These are phyloP conservation scores for Cercophora newfieldiana DNA, from an alignment of 495 filamentous ascomycete genomes.

Conservation along the genomic window DNA sequence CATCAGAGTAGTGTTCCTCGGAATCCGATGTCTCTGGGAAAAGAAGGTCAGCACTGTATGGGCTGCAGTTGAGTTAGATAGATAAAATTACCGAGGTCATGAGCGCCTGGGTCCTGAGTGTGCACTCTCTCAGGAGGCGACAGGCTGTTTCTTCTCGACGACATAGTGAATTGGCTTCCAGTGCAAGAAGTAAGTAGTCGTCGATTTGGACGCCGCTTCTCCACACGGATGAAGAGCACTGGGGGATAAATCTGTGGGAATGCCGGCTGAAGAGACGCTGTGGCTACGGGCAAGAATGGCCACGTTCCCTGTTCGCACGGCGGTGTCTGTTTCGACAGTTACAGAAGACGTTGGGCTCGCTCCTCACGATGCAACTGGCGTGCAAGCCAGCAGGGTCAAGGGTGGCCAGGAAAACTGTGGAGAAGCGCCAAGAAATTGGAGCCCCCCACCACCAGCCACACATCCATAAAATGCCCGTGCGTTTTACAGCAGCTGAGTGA, in stretches of 20 bases:
- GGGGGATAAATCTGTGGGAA: not conserved
- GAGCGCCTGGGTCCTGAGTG: conserved; percentile 77
- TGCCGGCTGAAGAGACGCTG: not conserved
- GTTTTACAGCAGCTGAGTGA: conserved; percentile 3
- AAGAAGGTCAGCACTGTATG: conserved; percentile 15
- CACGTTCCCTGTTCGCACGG: not conserved
- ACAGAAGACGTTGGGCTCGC: not conserved
- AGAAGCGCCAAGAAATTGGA: not conserved
- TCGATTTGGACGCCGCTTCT: not conserved
- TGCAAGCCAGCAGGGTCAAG: not conserved
- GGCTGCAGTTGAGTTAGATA: not conserved
- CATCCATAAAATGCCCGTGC: not conserved
- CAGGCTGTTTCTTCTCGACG: conserved; percentile 46
- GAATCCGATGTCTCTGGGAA: conserved; percentile 62
- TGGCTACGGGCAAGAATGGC: not conserved
- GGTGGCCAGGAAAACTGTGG: not conserved
- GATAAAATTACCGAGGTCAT: conserved; percentile 67
- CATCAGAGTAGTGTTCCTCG: conserved; percentile 91
- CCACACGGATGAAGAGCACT: not conserved
- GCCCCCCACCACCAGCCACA: not conserved
- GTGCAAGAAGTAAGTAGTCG: not conserved
- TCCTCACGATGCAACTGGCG: not conserved
- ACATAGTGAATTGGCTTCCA: conserved; percentile 19
- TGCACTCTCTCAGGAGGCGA: conserved; percentile 65
- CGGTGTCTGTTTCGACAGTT: not conserved